Percentiles rank a stretch among this genome's conserved stretches.
These are phyloP conservation scores for Colletotrichum sp. DNA, from an alignment of 2,329 filamentous ascomycete genomes.

Conservation along the genomic window DNA sequence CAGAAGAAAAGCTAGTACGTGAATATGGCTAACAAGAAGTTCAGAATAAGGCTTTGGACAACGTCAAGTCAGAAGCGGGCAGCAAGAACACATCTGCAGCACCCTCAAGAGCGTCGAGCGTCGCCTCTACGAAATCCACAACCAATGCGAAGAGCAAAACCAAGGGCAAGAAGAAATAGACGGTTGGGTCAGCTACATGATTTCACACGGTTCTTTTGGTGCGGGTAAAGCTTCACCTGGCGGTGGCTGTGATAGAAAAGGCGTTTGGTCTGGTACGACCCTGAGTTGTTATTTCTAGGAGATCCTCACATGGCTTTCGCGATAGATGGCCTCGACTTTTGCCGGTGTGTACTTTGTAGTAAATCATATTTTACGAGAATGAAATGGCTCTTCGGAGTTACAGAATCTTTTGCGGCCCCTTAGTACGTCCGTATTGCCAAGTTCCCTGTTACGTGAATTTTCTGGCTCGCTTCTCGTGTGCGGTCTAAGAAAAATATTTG, in stretches of 20 bases:
- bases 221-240: background rate
- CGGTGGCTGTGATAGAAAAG: constrained; percentile 13
- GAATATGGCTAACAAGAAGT: background rate
- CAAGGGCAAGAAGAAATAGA: constrained; percentile 59
- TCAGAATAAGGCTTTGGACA: constrained; percentile 93
- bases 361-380: background rate
- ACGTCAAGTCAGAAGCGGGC: constrained; percentile 73
- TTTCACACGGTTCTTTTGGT: background rate
- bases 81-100: constrained; percentile 78
- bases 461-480: background rate
- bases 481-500: background rate
- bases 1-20: constrained; percentile 20
- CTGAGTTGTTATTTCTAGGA: background rate
- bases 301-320: background rate
- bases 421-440: background rate
- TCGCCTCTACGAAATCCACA: constrained; percentile 74
- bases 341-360: background rate
- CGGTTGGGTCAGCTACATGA: background rate
- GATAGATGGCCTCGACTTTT: background rate
- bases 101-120: constrained; percentile 86
- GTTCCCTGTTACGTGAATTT: background rate
- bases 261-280: constrained; percentile 16
- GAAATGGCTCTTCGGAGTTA: background rate
- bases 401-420: background rate
- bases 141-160: constrained; percentile 42